Evolutionary conservation across 768 basidiomycete genomes (phyloP).

Genomic region (Holtermanniella nyarrowii): DNA sequence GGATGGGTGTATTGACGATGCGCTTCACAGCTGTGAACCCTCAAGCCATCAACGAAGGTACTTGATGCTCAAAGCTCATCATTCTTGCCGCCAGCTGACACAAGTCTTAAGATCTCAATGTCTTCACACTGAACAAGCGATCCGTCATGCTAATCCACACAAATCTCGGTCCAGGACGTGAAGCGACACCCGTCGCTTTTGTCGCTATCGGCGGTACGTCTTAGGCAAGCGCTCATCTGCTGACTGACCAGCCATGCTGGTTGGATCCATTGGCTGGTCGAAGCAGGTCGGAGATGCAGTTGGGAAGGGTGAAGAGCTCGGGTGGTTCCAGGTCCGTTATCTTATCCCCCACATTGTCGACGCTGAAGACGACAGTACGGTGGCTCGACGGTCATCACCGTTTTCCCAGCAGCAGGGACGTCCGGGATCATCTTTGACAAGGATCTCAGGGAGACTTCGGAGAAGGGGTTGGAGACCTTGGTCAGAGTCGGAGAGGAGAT

Average conservation of each 20-base stretch:
- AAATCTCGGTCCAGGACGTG: conserved; percentile 22
- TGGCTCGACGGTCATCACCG: conserved; percentile 58
- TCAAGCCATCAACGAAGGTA: conserved; percentile 59
- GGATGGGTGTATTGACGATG: too few species aligned
- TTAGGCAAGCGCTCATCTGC: conserved; percentile 4
- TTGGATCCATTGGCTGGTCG: conserved; percentile 64
- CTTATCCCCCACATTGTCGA: conserved; percentile 13
- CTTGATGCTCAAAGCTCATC: conserved; percentile 48
- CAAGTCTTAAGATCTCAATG: conserved; percentile 31
- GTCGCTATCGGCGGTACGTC: conserved; percentile 64
- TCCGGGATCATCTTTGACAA: conserved; percentile 46
- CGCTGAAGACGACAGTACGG: conserved; percentile 57
- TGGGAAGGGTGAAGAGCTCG: conserved; percentile 47
- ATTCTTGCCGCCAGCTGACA: conserved; percentile 12
- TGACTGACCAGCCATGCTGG: conserved; percentile 50
- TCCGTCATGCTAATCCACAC: conserved; percentile 29
- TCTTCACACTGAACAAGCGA: conserved; percentile 40
- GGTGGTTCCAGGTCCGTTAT: conserved; percentile 57
- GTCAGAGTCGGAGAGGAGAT: conserved; percentile 50
- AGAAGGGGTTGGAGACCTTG: conserved; percentile 53
- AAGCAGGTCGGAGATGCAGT: conserved; percentile 36
- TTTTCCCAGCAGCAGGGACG: conserved; percentile 53
- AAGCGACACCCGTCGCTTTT: conserved; percentile 49
- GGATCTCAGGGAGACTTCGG: conserved; percentile 54
- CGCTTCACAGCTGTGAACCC: conserved; percentile 53